Conservation (phyloP, 768 basidiomycete species). For the Serendipita sp. region DNA sequence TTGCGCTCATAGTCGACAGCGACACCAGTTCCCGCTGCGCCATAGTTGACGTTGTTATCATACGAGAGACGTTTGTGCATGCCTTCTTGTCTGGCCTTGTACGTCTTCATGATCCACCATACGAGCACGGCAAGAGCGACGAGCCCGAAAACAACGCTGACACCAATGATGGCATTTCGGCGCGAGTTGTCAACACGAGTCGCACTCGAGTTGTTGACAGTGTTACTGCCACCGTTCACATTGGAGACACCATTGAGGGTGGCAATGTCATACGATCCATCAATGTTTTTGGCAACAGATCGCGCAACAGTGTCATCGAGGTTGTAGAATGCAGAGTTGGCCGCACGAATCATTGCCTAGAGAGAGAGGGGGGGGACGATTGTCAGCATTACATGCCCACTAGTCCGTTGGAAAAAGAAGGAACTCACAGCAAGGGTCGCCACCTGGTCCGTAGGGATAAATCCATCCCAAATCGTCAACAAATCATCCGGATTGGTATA, state of each 20-base stretch:
- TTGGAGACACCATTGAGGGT: slow-evolving; percentile 1
- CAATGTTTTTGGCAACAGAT: not conserved
- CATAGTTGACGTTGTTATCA: not conserved
- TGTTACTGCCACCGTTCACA: slow-evolving; percentile 14
- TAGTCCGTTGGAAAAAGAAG: not conserved
- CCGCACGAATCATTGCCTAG: slow-evolving; percentile 10
- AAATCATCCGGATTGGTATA: slow-evolving; percentile 43
- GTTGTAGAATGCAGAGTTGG: slow-evolving; percentile 13
- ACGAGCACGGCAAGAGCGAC: slow-evolving; percentile 56
- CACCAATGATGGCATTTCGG: slow-evolving; percentile 81
- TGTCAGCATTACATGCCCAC: not conserved
- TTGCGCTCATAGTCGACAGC: not conserved
- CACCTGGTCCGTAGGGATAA: slow-evolving; percentile 42
- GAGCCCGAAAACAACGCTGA: slow-evolving; percentile 66
- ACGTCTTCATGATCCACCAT: slow-evolving; percentile 33
- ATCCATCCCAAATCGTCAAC: slow-evolving; percentile 55
- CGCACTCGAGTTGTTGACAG: slow-evolving; percentile 14
- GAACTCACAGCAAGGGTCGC: slow-evolving; percentile 34
- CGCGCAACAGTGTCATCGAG: not conserved
- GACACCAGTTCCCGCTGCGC: not conserved
- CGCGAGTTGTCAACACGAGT: slow-evolving; percentile 30
- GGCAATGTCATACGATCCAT: not conserved
- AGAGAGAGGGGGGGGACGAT: not conserved
- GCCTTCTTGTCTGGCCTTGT: not conserved
- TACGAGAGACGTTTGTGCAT: not conserved